Conservation (phyloP, 306 rosid genomes). For the Cyclanthera cordifolia region DNA sequence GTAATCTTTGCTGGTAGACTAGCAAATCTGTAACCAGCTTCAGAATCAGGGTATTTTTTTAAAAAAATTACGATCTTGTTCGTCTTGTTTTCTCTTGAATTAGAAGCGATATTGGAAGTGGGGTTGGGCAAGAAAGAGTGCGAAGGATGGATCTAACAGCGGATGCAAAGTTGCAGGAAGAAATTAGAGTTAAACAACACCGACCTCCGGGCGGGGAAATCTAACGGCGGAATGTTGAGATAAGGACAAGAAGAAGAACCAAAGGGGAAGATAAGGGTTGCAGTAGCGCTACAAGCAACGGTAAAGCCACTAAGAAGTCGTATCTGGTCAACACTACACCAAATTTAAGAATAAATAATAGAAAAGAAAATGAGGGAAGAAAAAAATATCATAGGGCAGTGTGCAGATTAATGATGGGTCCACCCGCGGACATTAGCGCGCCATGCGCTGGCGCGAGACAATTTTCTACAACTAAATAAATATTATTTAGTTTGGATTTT, state of each 20-base stretch:
- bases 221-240: constrained; percentile 13
- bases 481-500: no score
- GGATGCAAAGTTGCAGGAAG: not conserved
- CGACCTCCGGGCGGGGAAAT: not conserved
- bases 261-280: not conserved
- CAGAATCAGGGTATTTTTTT: not conserved
- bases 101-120: not conserved
- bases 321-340: constrained; percentile 1
- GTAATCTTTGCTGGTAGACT: constrained; percentile 25
- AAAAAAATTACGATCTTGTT: not conserved
- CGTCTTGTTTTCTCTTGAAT: not conserved
- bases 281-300: constrained; percentile 18
- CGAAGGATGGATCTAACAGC: not conserved
- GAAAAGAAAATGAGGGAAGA: not conserved
- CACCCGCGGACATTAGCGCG: not conserved
- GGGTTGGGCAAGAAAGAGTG: not conserved
- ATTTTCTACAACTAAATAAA: not conserved
- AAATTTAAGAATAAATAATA: not conserved
- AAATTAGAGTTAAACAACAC: not conserved
- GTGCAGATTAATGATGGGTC: constrained; percentile 9
- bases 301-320: constrained; percentile 9
- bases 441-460: not conserved
- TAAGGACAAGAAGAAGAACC: not conserved
- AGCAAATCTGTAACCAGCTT: constrained; percentile 17
- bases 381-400: not conserved